Evolutionary conservation across 768 basidiomycete genomes (phyloP).

Genomic region (Lentinula detonsa): DNA sequence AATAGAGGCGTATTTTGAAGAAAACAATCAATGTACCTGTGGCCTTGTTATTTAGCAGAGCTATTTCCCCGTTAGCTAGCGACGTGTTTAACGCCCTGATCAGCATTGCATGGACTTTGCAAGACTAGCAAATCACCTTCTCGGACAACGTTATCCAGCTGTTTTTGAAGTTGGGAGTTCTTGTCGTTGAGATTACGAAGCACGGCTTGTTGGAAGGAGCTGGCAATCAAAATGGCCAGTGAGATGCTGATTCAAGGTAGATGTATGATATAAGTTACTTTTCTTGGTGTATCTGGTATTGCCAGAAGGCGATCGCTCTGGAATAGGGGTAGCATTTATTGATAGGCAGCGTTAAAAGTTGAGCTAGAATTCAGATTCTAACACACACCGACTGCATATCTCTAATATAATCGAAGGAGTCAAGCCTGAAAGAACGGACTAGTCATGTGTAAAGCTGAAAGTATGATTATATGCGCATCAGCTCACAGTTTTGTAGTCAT

Average conservation of each 20-base stretch:
- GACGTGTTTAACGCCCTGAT: neutral
- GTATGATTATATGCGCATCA: conserved; percentile 27
- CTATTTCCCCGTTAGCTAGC: conserved; percentile 73
- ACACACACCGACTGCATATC: conserved; percentile 66
- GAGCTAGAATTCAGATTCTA: neutral
- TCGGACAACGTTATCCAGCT: conserved; percentile 77
- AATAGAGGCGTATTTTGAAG: neutral
- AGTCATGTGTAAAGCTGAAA: conserved; percentile 6
- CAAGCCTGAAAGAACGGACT: conserved; percentile 84
- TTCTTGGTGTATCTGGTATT: conserved; percentile 86
- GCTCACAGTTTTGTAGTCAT: conserved; percentile 84
- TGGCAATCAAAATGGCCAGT: conserved; percentile 20
- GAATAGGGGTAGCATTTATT: neutral
- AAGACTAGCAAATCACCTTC: conserved; percentile 51
- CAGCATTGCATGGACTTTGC: neutral
- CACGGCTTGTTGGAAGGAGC: conserved; percentile 81
- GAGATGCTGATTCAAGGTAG: neutral
- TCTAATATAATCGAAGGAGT: conserved; percentile 72
- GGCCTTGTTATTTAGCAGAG: conserved; percentile 62
- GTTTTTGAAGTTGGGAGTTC: conserved; percentile 77
- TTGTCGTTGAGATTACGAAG: conserved; percentile 78
- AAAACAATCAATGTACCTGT: conserved; percentile 35
- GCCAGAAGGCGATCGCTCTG: conserved; percentile 87
- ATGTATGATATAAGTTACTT: conserved; percentile 36
- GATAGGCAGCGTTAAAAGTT: neutral